Conservation (phyloP, 2,329 filamentous ascomycete genomes). For the Phoma sp. region DNA sequence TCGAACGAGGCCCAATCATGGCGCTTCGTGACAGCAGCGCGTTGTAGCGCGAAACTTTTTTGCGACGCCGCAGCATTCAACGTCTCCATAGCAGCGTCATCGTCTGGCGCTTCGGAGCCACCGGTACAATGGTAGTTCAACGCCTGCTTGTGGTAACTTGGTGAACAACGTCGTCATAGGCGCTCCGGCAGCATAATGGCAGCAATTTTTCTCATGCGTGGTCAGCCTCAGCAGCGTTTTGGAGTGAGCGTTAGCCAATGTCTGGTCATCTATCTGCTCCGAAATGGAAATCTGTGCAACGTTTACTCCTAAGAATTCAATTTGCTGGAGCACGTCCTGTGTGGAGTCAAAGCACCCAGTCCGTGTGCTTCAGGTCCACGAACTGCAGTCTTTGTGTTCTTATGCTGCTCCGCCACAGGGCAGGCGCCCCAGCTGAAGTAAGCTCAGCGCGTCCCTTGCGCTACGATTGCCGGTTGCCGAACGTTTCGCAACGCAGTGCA, state of each 20-base stretch:
- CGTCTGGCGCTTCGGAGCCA: not conserved
- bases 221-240: not conserved
- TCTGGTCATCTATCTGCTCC: not conserved
- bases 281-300: constrained; percentile 2
- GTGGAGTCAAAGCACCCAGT: not conserved
- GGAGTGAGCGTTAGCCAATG: not conserved
- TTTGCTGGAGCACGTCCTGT: constrained; percentile 1
- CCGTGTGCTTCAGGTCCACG: constrained; percentile 1
- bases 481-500: constrained; percentile 15
- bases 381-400: constrained; percentile 9
- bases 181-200: not conserved
- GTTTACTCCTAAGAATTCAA: constrained; percentile 2
- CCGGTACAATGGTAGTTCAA: not conserved
- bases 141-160: not conserved
- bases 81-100: constrained; percentile 16
- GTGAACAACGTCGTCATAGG: not conserved
- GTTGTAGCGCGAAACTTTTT: constrained; percentile 9
- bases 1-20: constrained; percentile 4
- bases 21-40: not conserved
- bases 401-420: constrained; percentile 5
- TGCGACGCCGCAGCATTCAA: constrained; percentile 5
- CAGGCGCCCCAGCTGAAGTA: constrained; percentile 3
- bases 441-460: constrained; percentile 10
- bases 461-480: constrained; percentile 11
- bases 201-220: not conserved